Evolutionary conservation across 176 grass and related monocot genomes (phyloP), one percentile per base, ranked within the genome.

Genomic region (Musa itinerans): DNA sequence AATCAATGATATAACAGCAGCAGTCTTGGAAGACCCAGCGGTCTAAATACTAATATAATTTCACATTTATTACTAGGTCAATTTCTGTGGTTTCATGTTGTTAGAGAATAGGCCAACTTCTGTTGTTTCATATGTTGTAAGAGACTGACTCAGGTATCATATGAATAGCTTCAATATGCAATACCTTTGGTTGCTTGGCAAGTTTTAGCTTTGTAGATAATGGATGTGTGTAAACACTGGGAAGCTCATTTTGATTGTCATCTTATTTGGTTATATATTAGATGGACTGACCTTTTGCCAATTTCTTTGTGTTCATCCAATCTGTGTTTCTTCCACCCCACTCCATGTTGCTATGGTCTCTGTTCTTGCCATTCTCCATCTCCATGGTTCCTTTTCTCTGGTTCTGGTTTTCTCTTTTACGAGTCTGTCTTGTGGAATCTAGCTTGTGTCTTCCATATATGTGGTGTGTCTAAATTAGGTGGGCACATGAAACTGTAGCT

Each of bases 1-100:
- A 17, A 93, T 93, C 63, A 93, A 89, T 5, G 81, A 89, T 73
- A 86, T 91, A 5, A 78, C 86, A 19, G 89, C 94, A 10, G 94
- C 90, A 0, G 54, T 55, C 19, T 78, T 98, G 58, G 82, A 98
- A 89, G 94, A 98, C 72, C 80, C 90, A 64, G 69, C 80, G 0
- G 77, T 89, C 77, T 93, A 83, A 90, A 65, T 27, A 26, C 12
- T 10, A 65, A 11, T 65, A 43, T 4, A 43, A 2, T 29, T 3
- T 65, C 26, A 23, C 26, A 65, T 26, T 11, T 65, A 27, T 26
- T 26, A 12, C 63, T 23, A 65, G 22, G 24, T 26, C 9, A 2
- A 11, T 26, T 65, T 27, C 23, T 26, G 8, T 29, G 63, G 26
- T 65, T 62, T 65, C 12, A 65, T 13, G 26, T 65, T 65, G 63